Percentiles rank a stretch among this genome's conserved stretches.
Evolutionary conservation across 2,329 filamentous ascomycete species (phyloP).

Genomic region (Exophiala xenobiotica): DNA sequence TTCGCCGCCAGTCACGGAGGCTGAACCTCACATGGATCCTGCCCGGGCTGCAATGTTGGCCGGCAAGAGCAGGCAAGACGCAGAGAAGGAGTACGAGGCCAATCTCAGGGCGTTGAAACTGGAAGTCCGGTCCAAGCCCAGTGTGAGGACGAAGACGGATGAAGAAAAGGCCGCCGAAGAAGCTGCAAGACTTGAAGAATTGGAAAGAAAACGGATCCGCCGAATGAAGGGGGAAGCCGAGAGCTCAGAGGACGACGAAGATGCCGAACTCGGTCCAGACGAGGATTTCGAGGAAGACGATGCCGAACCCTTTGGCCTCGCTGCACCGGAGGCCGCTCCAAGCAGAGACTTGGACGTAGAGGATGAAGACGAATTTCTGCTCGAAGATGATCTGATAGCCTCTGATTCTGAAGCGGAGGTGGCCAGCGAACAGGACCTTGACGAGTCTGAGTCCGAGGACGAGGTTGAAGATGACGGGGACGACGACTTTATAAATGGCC

Average conservation of each 20-base stretch:
- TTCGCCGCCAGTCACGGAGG: conserved; percentile 43
- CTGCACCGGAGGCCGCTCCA: conserved; percentile 46
- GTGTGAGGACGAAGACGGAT: conserved; percentile 85
- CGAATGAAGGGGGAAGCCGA: conserved; percentile 85
- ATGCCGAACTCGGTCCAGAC: conserved; percentile 49
- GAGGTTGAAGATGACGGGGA: conserved; percentile 58
- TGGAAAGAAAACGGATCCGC: conserved; percentile 78
- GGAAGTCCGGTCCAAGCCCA: conserved; percentile 81
- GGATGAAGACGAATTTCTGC: conserved; percentile 89
- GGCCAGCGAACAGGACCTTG: conserved; percentile 42
- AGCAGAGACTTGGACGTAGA: conserved; percentile 66
- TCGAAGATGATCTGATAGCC: conserved; percentile 85
- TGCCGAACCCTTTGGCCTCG: conserved; percentile 62
- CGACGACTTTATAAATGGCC: conserved; percentile 70
- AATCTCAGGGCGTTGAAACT: conserved; percentile 77
- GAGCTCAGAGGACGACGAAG: conserved; percentile 53
- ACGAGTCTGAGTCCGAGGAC: conserved; percentile 54
- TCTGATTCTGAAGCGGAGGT: conserved; percentile 63
- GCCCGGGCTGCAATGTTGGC: conserved; percentile 62
- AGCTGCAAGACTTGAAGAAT: conserved; percentile 69
- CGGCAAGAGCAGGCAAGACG: conserved; percentile 62
- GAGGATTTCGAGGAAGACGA: conserved; percentile 54
- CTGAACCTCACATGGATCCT: conserved; percentile 58
- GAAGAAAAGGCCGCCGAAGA: conserved; percentile 81
- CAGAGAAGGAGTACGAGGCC: conserved; percentile 85